A percentile compares a stretch with the other conserved stretches of the same genome.
Conservation (phyloP, 2,329 filamentous ascomycete genomes). For the Pseudogymnoascus sp. region DNA sequence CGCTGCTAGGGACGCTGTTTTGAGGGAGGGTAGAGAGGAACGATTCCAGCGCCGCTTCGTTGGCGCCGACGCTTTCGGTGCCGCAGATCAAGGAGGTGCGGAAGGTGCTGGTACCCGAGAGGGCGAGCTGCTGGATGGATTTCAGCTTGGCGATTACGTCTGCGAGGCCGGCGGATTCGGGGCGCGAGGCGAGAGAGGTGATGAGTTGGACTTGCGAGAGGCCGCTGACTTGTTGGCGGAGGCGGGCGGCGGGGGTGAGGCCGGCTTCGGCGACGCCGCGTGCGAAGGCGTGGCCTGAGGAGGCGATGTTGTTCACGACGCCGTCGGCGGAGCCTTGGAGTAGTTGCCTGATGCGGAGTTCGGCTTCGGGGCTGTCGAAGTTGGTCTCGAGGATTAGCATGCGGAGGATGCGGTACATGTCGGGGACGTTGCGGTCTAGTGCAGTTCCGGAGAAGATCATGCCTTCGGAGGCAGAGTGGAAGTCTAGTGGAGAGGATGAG, state of each 20-base stretch:
- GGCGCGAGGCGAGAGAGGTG: constrained; percentile 66
- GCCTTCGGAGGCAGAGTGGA: constrained; percentile 67
- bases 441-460: constrained; percentile 79
- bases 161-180: constrained; percentile 58
- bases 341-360: constrained; percentile 75
- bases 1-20: constrained; percentile 32
- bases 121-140: constrained; percentile 69
- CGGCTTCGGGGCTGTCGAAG: constrained; percentile 75
- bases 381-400: constrained; percentile 79
- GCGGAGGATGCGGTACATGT: constrained; percentile 80
- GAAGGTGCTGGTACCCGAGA: constrained; percentile 58
- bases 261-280: constrained; percentile 75
- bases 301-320: constrained; percentile 84
- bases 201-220: constrained; percentile 82
- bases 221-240: constrained; percentile 81
- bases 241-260: constrained; percentile 61
- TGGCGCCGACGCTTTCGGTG: constrained; percentile 58
- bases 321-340: constrained; percentile 82
- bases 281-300: constrained; percentile 81
- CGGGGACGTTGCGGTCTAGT: constrained; percentile 78
- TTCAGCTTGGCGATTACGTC: constrained; percentile 79
- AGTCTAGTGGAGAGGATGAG: constrained; percentile 67
- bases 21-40: constrained; percentile 60
- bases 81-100: constrained; percentile 84
- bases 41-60: constrained; percentile 59